Evolutionary conservation across 345 rosid species (phyloP).

Genomic region (Eucalyptus regnans): DNA sequence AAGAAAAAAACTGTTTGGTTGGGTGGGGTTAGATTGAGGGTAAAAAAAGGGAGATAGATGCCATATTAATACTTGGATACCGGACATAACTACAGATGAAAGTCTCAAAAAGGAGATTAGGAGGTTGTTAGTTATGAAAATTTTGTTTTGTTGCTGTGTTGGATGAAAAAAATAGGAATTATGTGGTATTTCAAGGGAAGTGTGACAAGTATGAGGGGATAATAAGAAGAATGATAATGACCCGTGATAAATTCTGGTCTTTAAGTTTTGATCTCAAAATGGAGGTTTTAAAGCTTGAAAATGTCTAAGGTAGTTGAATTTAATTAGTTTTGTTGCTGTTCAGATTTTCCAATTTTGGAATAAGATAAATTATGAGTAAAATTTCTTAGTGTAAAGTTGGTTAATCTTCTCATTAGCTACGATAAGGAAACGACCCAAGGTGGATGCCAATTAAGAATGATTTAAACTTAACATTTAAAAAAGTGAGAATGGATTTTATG

Average conservation of each 20-base stretch:
- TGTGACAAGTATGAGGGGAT: neutral
- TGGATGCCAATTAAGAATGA: neutral
- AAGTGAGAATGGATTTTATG: neutral
- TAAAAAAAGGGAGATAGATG: neutral
- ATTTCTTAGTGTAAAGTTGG: neutral
- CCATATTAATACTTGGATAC: neutral
- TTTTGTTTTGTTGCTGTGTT: neutral
- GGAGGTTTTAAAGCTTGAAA: neutral
- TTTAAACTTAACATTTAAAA: neutral
- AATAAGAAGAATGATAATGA: neutral
- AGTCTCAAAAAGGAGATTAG: neutral
- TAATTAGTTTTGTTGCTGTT: neutral
- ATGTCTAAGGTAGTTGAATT: neutral
- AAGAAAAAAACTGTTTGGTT: too few species aligned
- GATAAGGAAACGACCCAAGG: neutral
- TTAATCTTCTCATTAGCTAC: neutral
- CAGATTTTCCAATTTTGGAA: neutral
- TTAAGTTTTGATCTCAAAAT: neutral
- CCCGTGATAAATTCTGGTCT: neutral
- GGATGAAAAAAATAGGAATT: too few species aligned
- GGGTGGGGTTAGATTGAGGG: neutral
- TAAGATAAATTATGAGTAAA: too few species aligned
- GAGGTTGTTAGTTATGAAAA: neutral
- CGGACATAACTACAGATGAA: neutral
- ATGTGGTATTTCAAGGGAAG: neutral